Conservation (phyloP, 257 asterid genomes). For the Cinchona pubescens region DNA sequence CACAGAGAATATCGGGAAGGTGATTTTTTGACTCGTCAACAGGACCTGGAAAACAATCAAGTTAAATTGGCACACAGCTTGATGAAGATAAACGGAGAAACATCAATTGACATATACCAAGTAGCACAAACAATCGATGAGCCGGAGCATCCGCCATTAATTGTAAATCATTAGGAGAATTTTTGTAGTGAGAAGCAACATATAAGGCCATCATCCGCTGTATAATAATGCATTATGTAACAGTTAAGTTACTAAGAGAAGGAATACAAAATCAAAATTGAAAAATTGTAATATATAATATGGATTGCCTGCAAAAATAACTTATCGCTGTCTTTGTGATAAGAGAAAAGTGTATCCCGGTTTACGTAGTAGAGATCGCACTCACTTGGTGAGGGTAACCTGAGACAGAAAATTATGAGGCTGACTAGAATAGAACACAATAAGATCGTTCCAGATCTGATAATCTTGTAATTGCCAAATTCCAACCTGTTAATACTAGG, state of each 20-base stretch:
- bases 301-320: constrained; percentile 69
- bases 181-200: constrained; percentile 97
- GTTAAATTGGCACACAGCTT: constrained; percentile 16
- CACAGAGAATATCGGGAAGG: constrained; percentile 94
- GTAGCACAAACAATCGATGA: constrained; percentile 94
- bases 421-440: constrained; percentile 7
- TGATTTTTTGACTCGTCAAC: constrained; percentile 80
- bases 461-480: constrained; percentile 11
- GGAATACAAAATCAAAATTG: not conserved
- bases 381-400: constrained; percentile 72
- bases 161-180: constrained; percentile 91
- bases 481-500: constrained; percentile 75
- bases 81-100: constrained; percentile 2
- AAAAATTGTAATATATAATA: not conserved
- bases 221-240: constrained; percentile 15
- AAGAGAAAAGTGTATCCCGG: constrained; percentile 92
- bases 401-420: constrained; percentile 27
- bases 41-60: constrained; percentile 55
- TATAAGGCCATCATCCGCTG: constrained; percentile 98
- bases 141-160: constrained; percentile 99
- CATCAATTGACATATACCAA: constrained; percentile 46
- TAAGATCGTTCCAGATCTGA: constrained; percentile 4
- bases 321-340: constrained; percentile 83
- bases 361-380: constrained; percentile 94
- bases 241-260: not conserved